Base-by-base conservation (phyloP, 805 yeast genomes). In the Millerozyma miso region DNA sequence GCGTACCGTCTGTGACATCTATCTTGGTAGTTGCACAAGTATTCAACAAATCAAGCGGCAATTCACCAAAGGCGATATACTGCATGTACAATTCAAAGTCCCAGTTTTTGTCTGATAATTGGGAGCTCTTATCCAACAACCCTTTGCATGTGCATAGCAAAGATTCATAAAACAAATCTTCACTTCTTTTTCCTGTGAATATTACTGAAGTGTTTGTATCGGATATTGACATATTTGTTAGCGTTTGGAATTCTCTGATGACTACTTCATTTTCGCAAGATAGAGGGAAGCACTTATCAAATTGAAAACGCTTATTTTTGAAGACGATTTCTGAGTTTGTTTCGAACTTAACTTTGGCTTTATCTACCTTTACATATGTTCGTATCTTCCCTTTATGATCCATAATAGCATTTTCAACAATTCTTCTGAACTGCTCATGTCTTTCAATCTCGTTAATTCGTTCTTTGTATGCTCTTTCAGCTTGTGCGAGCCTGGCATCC, bases 341-440 rank as follows among this genome's bases (percentile, higher is more conserved):
- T 10, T 38, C 38, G 17, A 41, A 33, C 3, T 15, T 37, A 14
- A 12, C 31, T 14, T 33, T 36, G n/a, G 31, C 44, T 23, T 38
- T 16, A n/a, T 42, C 49, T 1, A 56, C 49, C 17, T 37, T 37
- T 23, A 29, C 17, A 41, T 59, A 63, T 1, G 62, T 60, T 35
- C 72, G 44, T 12, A 53, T 19, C 33, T 50, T 54, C 0, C 58
- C 53, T 39, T 62, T 57, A 39, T 58, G 55, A 19, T 60, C 56
- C 63, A 66, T 55, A 6, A 79, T 78, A 1, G 77, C 65, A 49
- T 77, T 76, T 53, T 79, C 81, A 33, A 79, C 54, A 7, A 66
- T 61, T 48, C 74, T 63, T 43, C 74, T 62, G 23, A 71, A 63
- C 3, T 50, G 52, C 26, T 59, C 60, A 47, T 71, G 74, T 26